Conservation (phyloP, 345 rosid genomes). For the Brassica cretica region DNA sequence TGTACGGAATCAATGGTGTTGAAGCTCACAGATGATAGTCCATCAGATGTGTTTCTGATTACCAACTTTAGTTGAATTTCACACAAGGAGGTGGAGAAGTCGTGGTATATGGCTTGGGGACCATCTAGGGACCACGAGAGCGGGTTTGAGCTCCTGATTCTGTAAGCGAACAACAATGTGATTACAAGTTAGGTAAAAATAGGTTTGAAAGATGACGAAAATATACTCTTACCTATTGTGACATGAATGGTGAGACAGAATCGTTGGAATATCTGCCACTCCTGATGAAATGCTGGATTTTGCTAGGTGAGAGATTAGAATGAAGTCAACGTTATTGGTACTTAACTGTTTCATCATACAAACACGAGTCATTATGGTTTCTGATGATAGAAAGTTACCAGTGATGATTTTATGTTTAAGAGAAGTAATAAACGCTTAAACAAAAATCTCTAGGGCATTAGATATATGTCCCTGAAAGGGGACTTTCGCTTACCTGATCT, state of each 20-base stretch:
- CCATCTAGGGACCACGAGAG: constrained; percentile 78
- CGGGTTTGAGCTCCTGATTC: constrained; percentile 61
- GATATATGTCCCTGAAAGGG: constrained; percentile 3
- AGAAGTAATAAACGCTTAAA: not conserved
- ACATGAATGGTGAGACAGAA: constrained; percentile 81
- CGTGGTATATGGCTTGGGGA: constrained; percentile 56
- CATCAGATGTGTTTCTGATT: constrained; percentile 66
- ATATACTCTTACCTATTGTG: constrained; percentile 58
- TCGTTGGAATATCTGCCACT: constrained; percentile 43
- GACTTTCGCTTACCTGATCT: constrained; percentile 50
- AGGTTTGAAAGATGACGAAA: constrained; percentile 13
- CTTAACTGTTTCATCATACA: constrained; percentile 49
- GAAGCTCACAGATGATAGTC: constrained; percentile 48
- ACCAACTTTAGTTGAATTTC: constrained; percentile 60
- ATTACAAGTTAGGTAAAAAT: not conserved
- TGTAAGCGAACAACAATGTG: constrained; percentile 32
- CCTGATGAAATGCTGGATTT: constrained; percentile 43
- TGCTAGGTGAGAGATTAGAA: constrained; percentile 57
- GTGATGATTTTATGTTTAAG: not conserved
- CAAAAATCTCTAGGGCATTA: not conserved
- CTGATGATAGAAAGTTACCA: constrained; percentile 19
- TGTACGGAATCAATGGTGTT: constrained; percentile 47
- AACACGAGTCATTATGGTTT: constrained; percentile 6
- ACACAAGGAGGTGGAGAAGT: constrained; percentile 64
- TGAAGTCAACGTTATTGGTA: constrained; percentile 62